Evolutionary conservation across 768 basidiomycete genomes (phyloP), one percentile per base, ranked within the genome.

Genomic region (Termitomyces sp.): DNA sequence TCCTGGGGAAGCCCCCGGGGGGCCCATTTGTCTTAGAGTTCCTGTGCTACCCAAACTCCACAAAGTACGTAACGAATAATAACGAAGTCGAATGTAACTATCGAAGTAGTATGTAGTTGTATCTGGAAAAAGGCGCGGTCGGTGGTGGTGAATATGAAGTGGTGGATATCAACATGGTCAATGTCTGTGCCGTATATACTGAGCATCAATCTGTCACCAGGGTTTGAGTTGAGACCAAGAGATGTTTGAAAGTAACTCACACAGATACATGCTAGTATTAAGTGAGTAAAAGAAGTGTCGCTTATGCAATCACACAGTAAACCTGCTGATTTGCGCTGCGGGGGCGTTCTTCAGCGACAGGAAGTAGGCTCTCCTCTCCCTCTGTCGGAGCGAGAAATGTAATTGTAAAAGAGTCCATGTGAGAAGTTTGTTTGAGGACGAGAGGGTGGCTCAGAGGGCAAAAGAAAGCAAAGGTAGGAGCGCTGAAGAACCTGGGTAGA

Each of bases 241-340:
- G n/a, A n/a, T n/a, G 5, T 5, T 18, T 4, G 5, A 28, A 53
- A 30, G 26, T 20, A 26, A 53, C 52, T 41, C 38, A 40, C 52
- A 40, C 5, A 28, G 26, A 56, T 46, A 32, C 14, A 51, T 26
- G 16, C 32, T 10, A 26, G 9, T 50, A 38, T 49, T 38, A 38
- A 18, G 5, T 18, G 14, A 36, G 12, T 52, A 18, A 7, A 18
- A n/a, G 18, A 49, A 10, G 18, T 16, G 36, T 35, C 13, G 18
- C 23, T 43, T 59, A 62, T 52, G 61, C 57, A 48, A 62, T 59
- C 50, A 50, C 38, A 30, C 61, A 62, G 26, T 56, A 62, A 33
- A 10, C 12, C 52, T 53, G 52, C 38, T 28, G 28, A 10, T 10
- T 32, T 5, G 44, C 32, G 10, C 1, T 28, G 4, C 48, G 46